These are phyloP conservation scores for Rhizopogon roseolus DNA, from an alignment of 768 basidiomycete genomes.

Conservation along the genomic window DNA sequence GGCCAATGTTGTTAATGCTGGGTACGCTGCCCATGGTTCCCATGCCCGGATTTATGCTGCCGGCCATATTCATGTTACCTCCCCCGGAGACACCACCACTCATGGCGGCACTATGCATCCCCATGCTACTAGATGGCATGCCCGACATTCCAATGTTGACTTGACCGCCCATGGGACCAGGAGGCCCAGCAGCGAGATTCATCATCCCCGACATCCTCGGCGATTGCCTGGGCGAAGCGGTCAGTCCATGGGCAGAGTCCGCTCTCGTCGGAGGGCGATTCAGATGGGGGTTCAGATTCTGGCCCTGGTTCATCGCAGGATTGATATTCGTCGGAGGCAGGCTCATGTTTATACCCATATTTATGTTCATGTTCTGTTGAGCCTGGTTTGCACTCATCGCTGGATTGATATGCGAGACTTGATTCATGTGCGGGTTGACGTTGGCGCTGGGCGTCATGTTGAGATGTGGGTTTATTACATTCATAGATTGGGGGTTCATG, in stretches of 20 bases:
- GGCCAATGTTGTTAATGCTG: constrained; percentile 11
- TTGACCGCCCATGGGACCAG: constrained; percentile 5
- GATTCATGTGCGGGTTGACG: constrained; percentile 13
- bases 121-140: constrained; percentile 12
- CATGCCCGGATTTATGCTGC: constrained; percentile 9
- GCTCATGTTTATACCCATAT: constrained; percentile 9
- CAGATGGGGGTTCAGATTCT: constrained; percentile 6
- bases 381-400: constrained; percentile 5
- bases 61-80: background rate
- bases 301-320: constrained; percentile 5
- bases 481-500: constrained; percentile 20
- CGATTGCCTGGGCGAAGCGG: constrained; percentile 23
- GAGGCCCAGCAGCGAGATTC: background rate
- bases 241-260: constrained; percentile 21
- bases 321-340: constrained; percentile 9
- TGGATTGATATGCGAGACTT: constrained; percentile 16
- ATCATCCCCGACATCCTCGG: constrained; percentile 12
- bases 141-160: constrained; percentile 4
- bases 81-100: constrained; percentile 1
- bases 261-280: constrained; percentile 25
- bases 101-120: constrained; percentile 11
- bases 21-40: constrained; percentile 13
- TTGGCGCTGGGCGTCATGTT: constrained; percentile 8
- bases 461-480: constrained; percentile 17
- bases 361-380: constrained; percentile 11